A percentile compares a stretch with the other conserved stretches of the same genome.
These are phyloP conservation scores for Pichia exigua DNA, from an alignment of 805 yeast species.

Conservation along the genomic window DNA sequence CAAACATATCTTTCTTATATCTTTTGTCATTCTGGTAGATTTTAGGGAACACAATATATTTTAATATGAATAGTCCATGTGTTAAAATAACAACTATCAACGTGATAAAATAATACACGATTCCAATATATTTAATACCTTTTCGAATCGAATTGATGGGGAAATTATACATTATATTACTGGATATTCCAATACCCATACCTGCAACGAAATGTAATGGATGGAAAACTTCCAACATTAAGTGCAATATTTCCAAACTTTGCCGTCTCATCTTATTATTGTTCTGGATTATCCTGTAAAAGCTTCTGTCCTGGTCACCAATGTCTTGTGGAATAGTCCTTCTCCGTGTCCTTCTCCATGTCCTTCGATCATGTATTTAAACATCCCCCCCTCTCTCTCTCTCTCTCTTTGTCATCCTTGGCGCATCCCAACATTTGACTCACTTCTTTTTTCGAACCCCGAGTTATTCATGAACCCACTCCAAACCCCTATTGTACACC, in stretches of 20 bases:
- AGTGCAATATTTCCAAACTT: background rate
- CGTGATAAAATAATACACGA: constrained; percentile 56
- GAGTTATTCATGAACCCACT: too few relatives aligned
- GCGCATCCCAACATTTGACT: too few relatives aligned
- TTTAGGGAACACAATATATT: constrained; percentile 31
- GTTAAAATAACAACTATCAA: constrained; percentile 38
- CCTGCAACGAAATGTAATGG: constrained; percentile 63
- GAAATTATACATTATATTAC: constrained; percentile 52
- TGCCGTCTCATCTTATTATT: background rate
- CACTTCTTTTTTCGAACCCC: too few relatives aligned
- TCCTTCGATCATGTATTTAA: too few relatives aligned
- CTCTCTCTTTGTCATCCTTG: too few relatives aligned
- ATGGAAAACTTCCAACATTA: constrained; percentile 22
- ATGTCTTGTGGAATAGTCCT: too few relatives aligned
- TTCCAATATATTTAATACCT: constrained; percentile 36
- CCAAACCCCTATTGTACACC: too few relatives aligned
- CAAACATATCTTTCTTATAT: constrained; percentile 12
- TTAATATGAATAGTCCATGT: constrained; percentile 33
- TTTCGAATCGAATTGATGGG: constrained; percentile 45
- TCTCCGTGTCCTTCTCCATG: too few relatives aligned
- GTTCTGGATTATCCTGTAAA: too few relatives aligned
- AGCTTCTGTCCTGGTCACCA: too few relatives aligned
- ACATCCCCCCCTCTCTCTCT: too few relatives aligned
- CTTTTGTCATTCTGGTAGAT: constrained; percentile 7
- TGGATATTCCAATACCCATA: constrained; percentile 83